Evolutionary conservation across 1,284 basidiomycete species (phyloP).

Genomic region (Amylostereum areolatum): DNA sequence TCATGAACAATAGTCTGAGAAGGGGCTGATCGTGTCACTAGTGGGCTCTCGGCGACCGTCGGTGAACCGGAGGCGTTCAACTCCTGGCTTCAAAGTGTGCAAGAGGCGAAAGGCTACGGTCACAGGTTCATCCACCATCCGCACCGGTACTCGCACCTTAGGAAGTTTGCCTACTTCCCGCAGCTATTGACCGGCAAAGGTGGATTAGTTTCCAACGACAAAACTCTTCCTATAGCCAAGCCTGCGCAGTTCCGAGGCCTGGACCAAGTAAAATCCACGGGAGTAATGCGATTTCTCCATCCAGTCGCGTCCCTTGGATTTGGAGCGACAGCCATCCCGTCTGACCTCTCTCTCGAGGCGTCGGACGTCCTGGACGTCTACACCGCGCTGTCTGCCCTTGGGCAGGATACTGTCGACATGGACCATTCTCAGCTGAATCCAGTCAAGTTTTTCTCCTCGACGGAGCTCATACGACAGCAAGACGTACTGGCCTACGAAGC

Average conservation of each 20-base stretch:
- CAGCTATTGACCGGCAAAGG: constrained; percentile 12
- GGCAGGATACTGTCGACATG: constrained; percentile 11
- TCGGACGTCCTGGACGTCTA: constrained; percentile 49
- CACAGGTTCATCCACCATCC: constrained; percentile 57
- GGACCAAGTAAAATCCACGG: constrained; percentile 26
- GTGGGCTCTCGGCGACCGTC: constrained; percentile 66
- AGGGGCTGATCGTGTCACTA: constrained; percentile 16
- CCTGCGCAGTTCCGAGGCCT: constrained; percentile 32
- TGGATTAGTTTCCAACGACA: constrained; percentile 2
- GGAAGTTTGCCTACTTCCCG: constrained; percentile 55
- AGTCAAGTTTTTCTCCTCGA: constrained; percentile 34
- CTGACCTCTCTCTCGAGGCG: constrained; percentile 58
- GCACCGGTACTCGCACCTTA: constrained; percentile 65
- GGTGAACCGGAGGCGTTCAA: constrained; percentile 62
- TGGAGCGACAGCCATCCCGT: constrained; percentile 42
- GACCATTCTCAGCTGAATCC: constrained; percentile 38
- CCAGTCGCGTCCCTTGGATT: constrained; percentile 51
- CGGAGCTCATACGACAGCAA: constrained; percentile 42
- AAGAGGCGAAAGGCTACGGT: constrained; percentile 47
- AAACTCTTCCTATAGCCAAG: neutral
- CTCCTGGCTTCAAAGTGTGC: constrained; percentile 56
- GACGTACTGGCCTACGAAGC: constrained; percentile 56
- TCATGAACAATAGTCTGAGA: too few species aligned
- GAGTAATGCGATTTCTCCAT: constrained; percentile 48
- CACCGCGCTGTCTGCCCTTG: constrained; percentile 28